Percentiles rank a stretch among this genome's conserved stretches.
Conservation (phyloP, 2,329 filamentous ascomycete genomes). For the Monosporascus ibericus region DNA sequence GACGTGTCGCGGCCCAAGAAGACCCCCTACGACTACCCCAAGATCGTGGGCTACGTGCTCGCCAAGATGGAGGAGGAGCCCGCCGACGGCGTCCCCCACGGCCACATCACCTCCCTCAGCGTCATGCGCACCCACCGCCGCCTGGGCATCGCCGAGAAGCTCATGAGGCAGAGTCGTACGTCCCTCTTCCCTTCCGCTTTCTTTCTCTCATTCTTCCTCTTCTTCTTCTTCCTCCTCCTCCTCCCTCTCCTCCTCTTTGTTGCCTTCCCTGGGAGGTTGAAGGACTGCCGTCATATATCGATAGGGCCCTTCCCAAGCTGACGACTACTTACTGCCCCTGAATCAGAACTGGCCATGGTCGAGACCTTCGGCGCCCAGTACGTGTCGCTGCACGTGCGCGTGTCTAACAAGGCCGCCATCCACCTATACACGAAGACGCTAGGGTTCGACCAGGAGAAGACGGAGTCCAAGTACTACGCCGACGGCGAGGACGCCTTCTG, state of each 20-base stretch:
- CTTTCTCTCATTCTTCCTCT: background rate
- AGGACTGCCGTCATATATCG: background rate
- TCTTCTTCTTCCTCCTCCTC: background rate
- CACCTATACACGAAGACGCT: conserved; percentile 90
- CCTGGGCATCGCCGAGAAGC: conserved; percentile 88
- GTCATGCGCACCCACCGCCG: conserved; percentile 95
- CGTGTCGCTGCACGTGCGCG: conserved; percentile 91
- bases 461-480: conserved; percentile 88
- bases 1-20: conserved; percentile 76
- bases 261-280: background rate
- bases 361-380: conserved; percentile 89
- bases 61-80: conserved; percentile 99
- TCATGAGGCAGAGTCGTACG: conserved; percentile 94
- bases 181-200: conserved; percentile 19
- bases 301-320: background rate
- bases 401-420: conserved; percentile 86
- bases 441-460: conserved; percentile 81
- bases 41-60: conserved; percentile 98
- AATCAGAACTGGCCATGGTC: conserved; percentile 84
- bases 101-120: conserved; percentile 90
- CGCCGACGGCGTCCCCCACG: conserved; percentile 81
- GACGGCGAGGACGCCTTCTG: conserved; percentile 94
- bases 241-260: background rate
- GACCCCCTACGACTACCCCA: conserved; percentile 81
- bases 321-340: background rate